A percentile compares a stretch with the other conserved stretches of the same genome.
These are phyloP conservation scores for Aspergillus udagawae DNA, from an alignment of 2,329 filamentous ascomycete species.

Conservation along the genomic window DNA sequence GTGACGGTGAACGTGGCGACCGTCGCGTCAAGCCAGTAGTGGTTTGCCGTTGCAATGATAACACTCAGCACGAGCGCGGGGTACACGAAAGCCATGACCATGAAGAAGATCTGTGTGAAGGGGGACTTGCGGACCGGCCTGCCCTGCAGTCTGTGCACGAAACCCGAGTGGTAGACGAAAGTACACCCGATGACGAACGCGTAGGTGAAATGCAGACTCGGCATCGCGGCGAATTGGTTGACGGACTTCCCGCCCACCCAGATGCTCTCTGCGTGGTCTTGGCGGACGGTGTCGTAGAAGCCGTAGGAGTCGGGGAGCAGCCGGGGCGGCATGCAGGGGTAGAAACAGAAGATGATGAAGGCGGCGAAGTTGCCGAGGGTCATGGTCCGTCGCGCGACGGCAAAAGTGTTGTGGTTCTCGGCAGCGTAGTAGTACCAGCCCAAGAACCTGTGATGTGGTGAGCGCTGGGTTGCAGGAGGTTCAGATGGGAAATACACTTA, in stretches of 20 bases:
- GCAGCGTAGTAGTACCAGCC: constrained; percentile 42
- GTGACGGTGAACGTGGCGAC: constrained; percentile 48
- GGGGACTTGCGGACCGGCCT: constrained; percentile 40
- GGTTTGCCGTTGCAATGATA: constrained; percentile 57
- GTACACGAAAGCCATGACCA: constrained; percentile 47
- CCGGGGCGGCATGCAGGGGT: constrained; percentile 62
- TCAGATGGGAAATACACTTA: constrained; percentile 34
- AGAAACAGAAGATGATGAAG: constrained; percentile 59
- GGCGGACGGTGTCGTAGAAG: constrained; percentile 60
- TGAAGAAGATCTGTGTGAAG: constrained; percentile 43
- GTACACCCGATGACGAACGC: constrained; percentile 54
- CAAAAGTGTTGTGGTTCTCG: constrained; percentile 49
- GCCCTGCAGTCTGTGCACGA: constrained; percentile 43
- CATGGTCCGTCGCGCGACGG: constrained; percentile 56
- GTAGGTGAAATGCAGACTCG: constrained; percentile 56
- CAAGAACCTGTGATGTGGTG: constrained; percentile 26
- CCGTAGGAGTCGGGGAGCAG: constrained; percentile 57
- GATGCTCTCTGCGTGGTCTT: constrained; percentile 49
- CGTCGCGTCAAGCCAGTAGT: constrained; percentile 54
- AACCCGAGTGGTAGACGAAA: constrained; percentile 50
- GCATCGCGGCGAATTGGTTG: constrained; percentile 57
- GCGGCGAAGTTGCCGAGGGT: constrained; percentile 59
- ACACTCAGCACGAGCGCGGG: constrained; percentile 48
- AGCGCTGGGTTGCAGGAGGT: background rate
- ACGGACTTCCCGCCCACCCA: constrained; percentile 56